Conservation (phyloP, 768 basidiomycete genomes). For the Phlebiopsis gigantea region DNA sequence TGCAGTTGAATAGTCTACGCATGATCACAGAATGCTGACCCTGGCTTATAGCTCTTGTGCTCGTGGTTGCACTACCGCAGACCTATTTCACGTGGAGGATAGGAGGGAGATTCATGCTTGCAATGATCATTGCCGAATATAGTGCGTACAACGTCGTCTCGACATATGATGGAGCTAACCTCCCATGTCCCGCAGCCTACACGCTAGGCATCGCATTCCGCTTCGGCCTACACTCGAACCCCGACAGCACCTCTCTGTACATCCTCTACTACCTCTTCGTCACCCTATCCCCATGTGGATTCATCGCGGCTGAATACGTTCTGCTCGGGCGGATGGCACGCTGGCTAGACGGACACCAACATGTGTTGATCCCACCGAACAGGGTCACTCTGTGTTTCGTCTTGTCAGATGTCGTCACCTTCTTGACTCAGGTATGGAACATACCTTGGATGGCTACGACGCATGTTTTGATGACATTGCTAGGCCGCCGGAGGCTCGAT, state of each 20-base stretch:
- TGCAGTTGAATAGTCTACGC: slow-evolving; percentile 15
- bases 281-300: slow-evolving; percentile 67
- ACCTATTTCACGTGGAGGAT: slow-evolving; percentile 36
- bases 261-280: slow-evolving; percentile 56
- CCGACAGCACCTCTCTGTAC: slow-evolving; percentile 47
- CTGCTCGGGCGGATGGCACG: slow-evolving; percentile 57
- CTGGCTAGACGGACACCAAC: slow-evolving; percentile 39
- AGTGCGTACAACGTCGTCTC: slow-evolving; percentile 25
- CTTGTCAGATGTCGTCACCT: slow-evolving; percentile 57
- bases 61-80: slow-evolving; percentile 36
- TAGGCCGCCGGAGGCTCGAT: slow-evolving; percentile 44
- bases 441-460: slow-evolving; percentile 22
- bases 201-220: slow-evolving; percentile 51
- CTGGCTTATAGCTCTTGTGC: slow-evolving; percentile 14
- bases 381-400: slow-evolving; percentile 56
- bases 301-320: slow-evolving; percentile 65
- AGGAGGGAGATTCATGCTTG: slow-evolving; percentile 54
- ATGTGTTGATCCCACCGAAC: slow-evolving; percentile 43
- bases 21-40: background rate
- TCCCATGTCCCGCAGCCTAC: slow-evolving; percentile 35
- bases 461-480: background rate
- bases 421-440: slow-evolving; percentile 45
- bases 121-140: slow-evolving; percentile 57
- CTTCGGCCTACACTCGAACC: slow-evolving; percentile 48
- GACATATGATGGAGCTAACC: background rate